Conservation (phyloP, 768 basidiomycete genomes). For the Tylopilus subfusipes region DNA sequence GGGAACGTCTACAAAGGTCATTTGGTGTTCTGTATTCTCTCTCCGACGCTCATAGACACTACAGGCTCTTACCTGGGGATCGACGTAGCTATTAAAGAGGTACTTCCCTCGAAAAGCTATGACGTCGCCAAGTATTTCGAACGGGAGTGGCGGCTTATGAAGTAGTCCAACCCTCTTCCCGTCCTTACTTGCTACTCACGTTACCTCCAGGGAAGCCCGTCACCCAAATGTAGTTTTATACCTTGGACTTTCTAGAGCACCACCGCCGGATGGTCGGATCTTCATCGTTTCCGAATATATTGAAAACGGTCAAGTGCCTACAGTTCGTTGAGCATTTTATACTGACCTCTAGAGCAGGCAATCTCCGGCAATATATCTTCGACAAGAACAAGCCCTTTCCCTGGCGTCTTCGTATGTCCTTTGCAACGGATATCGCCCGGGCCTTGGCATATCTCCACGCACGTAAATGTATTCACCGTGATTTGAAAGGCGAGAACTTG, state of each 20-base stretch:
- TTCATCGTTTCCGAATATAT: constrained; percentile 96
- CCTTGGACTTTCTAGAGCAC: constrained; percentile 83
- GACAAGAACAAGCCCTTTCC: constrained; percentile 81
- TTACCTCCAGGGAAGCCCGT: constrained; percentile 60
- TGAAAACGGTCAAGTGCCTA: constrained; percentile 55
- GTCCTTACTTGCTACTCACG: not conserved
- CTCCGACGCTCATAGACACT: constrained; percentile 1
- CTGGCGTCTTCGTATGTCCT: constrained; percentile 91
- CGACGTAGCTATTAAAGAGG: constrained; percentile 95
- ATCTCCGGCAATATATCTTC: constrained; percentile 87
- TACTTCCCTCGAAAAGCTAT: constrained; percentile 86
- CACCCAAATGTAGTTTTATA: constrained; percentile 94
- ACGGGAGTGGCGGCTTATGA: constrained; percentile 98
- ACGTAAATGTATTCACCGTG: constrained; percentile 82
- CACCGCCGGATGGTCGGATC: constrained; percentile 75
- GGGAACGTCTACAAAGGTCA: constrained; percentile 82
- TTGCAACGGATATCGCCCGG: constrained; percentile 91
- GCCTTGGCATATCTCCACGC: constrained; percentile 98
- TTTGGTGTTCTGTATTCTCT: constrained; percentile 6
- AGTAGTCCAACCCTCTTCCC: constrained; percentile 37
- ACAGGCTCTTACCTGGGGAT: constrained; percentile 91
- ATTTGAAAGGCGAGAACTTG: constrained; percentile 96
- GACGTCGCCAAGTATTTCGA: constrained; percentile 98
- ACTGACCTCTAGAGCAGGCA: constrained; percentile 35
- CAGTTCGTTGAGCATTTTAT: not conserved